phyloP scores from a whole-genome alignment of 2,329 filamentous ascomycete species.

The Fusarium clavum region DNA sequence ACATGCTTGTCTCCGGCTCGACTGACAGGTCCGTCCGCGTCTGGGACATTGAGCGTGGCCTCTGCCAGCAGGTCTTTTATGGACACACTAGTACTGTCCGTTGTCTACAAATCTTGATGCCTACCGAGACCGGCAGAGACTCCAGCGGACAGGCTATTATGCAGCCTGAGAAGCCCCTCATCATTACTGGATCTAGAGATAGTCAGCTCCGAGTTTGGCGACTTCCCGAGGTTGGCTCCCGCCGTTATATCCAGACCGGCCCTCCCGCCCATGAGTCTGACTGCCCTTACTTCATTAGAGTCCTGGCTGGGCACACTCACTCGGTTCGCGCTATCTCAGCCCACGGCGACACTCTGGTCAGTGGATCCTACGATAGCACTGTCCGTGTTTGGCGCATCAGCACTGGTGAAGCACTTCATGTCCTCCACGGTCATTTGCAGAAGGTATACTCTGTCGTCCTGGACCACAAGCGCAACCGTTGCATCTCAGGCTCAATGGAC shows the following conservation, averaged over 20 bases:
- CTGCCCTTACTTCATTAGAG: slow-evolving; percentile 94
- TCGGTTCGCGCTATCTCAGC: slow-evolving; percentile 97
- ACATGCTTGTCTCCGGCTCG: slow-evolving; percentile 93
- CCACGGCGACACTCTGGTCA: slow-evolving; percentile 94
- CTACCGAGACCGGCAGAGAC: slow-evolving; percentile 78
- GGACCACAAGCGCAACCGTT: slow-evolving; percentile 90
- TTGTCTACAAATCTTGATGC: slow-evolving; percentile 93
- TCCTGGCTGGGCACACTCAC: slow-evolving; percentile 86
- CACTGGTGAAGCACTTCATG: slow-evolving; percentile 87
- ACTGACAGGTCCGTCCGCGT: slow-evolving; percentile 98
- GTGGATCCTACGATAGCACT: slow-evolving; percentile 94
- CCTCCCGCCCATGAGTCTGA: slow-evolving; percentile 79
- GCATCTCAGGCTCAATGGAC: slow-evolving; percentile 98
- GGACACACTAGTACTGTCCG: slow-evolving; percentile 97
- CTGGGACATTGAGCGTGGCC: slow-evolving; percentile 95
- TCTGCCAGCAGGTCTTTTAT: slow-evolving; percentile 95
- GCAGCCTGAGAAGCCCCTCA: slow-evolving; percentile 93
- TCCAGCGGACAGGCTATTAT: slow-evolving; percentile 80
- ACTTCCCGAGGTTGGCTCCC: slow-evolving; percentile 82
- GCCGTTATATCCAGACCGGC: slow-evolving; percentile 81
- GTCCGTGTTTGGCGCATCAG: slow-evolving; percentile 98
- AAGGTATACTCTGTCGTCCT: slow-evolving; percentile 98
- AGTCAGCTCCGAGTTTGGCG: slow-evolving; percentile 96
- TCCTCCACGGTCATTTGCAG: slow-evolving; percentile 85
- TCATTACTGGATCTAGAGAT: slow-evolving; percentile 96